phyloP scores from a whole-genome alignment of 2,329 filamentous ascomycete species.

The Aschersonia sp. region DNA sequence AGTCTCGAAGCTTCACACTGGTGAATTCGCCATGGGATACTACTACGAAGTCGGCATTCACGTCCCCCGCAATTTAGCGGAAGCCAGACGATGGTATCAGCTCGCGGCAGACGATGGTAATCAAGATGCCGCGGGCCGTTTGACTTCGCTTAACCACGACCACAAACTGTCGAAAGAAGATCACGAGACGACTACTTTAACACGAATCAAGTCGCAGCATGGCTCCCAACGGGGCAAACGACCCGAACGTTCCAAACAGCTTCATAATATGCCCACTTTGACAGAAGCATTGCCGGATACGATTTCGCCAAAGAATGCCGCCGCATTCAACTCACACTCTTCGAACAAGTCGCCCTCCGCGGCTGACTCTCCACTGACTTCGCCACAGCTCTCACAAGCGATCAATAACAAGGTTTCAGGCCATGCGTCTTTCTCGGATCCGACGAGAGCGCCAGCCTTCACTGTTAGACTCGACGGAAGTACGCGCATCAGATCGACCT shows the following conservation, averaged over 20 bases:
- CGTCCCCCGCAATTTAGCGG: constrained; percentile 65
- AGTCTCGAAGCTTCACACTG: constrained; percentile 65
- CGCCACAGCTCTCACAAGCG: constrained; percentile 27
- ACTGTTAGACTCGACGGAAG: constrained; percentile 29
- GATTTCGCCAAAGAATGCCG: constrained; percentile 13
- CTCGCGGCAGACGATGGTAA: constrained; percentile 84
- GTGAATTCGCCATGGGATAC: constrained; percentile 93
- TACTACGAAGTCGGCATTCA: constrained; percentile 95
- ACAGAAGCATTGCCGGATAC: constrained; percentile 22
- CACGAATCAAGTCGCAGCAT: constrained; percentile 70
- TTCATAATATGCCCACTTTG: constrained; percentile 33
- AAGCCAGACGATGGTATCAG: constrained; percentile 81
- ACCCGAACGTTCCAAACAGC: constrained; percentile 42
- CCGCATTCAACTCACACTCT: constrained; percentile 6
- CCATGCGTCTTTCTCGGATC: constrained; percentile 30
- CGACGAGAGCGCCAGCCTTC: constrained; percentile 33
- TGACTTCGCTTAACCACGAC: constrained; percentile 72
- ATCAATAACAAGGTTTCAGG: constrained; percentile 22
- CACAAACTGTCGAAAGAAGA: constrained; percentile 79
- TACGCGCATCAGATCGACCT: constrained; percentile 27
- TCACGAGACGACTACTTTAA: constrained; percentile 83
- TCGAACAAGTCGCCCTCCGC: constrained; percentile 4
- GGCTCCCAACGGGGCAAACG: constrained; percentile 51
- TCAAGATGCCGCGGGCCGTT: constrained; percentile 66
- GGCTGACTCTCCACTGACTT: constrained; percentile 18